A percentile compares a stretch with the other conserved stretches of the same genome.
phyloP scores from a whole-genome alignment of 768 basidiomycete genomes.

The Psilocybe sp. region DNA sequence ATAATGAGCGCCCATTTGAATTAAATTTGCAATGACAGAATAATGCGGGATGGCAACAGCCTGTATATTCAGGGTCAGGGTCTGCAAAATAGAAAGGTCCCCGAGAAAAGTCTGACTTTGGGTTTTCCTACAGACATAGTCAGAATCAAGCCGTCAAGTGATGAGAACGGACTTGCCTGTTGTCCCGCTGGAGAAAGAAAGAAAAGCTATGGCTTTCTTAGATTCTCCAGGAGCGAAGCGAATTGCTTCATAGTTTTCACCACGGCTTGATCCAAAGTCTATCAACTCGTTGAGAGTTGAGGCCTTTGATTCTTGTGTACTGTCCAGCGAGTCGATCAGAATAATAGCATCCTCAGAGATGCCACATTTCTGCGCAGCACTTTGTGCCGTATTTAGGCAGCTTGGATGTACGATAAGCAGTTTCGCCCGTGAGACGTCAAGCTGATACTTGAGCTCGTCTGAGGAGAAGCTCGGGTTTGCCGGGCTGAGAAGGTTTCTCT shows the following conservation, averaged over 20 bases:
- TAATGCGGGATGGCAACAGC: slow-evolving; percentile 70
- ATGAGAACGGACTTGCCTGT: slow-evolving; percentile 44
- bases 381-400: slow-evolving; percentile 37
- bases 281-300: slow-evolving; percentile 47
- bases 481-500: slow-evolving; percentile 21
- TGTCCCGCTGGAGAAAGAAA: slow-evolving; percentile 75
- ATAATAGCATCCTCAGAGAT: slow-evolving; percentile 41
- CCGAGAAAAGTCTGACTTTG: slow-evolving; percentile 8
- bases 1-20: slow-evolving; percentile 57
- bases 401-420: slow-evolving; percentile 48
- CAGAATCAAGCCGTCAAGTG: neutral
- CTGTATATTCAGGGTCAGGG: slow-evolving; percentile 20
- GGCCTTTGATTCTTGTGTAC: neutral
- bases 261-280: slow-evolving; percentile 31
- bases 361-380: slow-evolving; percentile 39
- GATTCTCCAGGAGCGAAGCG: slow-evolving; percentile 54
- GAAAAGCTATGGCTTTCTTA: slow-evolving; percentile 59
- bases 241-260: slow-evolving; percentile 41
- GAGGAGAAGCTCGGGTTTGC: slow-evolving; percentile 60
- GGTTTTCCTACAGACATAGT: slow-evolving; percentile 11
- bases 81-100: neutral
- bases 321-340: slow-evolving; percentile 27
- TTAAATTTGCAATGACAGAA: slow-evolving; percentile 57
- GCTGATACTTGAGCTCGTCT: slow-evolving; percentile 59
- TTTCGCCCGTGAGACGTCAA: slow-evolving; percentile 43